Evolutionary conservation across 345 rosid genomes (phyloP).

Genomic region (Carallia pectinifolia): DNA sequence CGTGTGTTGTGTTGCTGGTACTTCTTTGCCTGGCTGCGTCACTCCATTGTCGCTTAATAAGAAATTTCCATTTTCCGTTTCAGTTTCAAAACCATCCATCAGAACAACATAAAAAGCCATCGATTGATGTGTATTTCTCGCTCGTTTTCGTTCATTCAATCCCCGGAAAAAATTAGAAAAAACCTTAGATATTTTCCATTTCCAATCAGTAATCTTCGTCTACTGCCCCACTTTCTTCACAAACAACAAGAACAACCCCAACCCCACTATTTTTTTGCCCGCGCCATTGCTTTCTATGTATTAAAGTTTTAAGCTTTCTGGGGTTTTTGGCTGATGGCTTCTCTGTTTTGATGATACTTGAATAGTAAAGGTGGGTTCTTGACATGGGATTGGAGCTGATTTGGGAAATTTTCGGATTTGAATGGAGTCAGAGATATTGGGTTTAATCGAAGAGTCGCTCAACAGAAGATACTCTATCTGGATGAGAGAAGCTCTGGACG

Average conservation of each 20-base stretch:
- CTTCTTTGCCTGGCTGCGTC: not conserved
- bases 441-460: slow-evolving; percentile 53
- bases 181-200: not conserved
- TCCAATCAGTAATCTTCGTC: slow-evolving; percentile 2
- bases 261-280: not conserved
- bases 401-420: slow-evolving; percentile 15
- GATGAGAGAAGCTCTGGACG: slow-evolving; percentile 69
- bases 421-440: slow-evolving; percentile 57
- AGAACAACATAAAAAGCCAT: not conserved
- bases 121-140: slow-evolving; percentile 26
- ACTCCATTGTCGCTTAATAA: not conserved
- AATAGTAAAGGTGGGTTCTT: not conserved
- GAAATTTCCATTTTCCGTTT: not conserved
- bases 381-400: slow-evolving; percentile 62
- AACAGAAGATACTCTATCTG: slow-evolving; percentile 46
- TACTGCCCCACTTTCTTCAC: not conserved
- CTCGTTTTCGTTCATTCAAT: slow-evolving; percentile 25
- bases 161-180: not conserved
- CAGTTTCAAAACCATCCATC: not conserved
- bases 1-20: too few relatives aligned
- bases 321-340: not conserved
- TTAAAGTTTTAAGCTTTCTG: too few relatives aligned
- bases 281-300: too few relatives aligned
- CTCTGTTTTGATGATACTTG: not conserved
- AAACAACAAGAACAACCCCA: not conserved